These are phyloP conservation scores for Calocera cornea DNA, from an alignment of 768 basidiomycete species.

Conservation along the genomic window DNA sequence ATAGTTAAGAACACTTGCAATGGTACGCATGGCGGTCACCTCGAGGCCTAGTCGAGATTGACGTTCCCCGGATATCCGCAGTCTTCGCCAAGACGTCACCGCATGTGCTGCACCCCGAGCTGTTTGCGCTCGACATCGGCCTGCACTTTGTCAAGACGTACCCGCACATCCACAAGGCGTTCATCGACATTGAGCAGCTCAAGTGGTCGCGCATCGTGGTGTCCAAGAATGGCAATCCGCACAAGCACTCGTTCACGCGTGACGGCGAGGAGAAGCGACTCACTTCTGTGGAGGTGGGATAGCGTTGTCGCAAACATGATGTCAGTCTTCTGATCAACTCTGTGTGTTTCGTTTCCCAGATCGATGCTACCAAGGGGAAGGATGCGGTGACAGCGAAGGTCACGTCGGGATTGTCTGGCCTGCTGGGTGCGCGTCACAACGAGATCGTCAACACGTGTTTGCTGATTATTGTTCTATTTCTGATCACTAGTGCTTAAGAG, in stretches of 20 bases:
- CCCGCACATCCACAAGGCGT: slow-evolving; percentile 15
- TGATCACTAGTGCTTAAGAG: slow-evolving; percentile 63
- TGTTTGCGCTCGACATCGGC: slow-evolving; percentile 77
- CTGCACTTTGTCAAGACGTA: slow-evolving; percentile 50
- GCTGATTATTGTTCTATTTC: neutral
- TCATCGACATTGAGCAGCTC: slow-evolving; percentile 28
- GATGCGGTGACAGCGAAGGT: slow-evolving; percentile 49
- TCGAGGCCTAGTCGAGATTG: neutral
- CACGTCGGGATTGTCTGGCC: slow-evolving; percentile 57
- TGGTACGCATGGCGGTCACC: slow-evolving; percentile 12
- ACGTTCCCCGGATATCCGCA: slow-evolving; percentile 5
- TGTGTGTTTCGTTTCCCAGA: slow-evolving; percentile 25
- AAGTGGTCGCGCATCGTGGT: slow-evolving; percentile 71
- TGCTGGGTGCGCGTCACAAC: slow-evolving; percentile 46
- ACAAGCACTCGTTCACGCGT: slow-evolving; percentile 70
- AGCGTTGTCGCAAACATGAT: slow-evolving; percentile 15
- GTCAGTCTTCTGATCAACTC: neutral
- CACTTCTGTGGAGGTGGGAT: slow-evolving; percentile 40
- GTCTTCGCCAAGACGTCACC: slow-evolving; percentile 77
- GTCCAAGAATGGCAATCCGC: slow-evolving; percentile 31
- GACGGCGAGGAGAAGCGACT: slow-evolving; percentile 84
- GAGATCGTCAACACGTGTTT: neutral
- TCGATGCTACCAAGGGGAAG: slow-evolving; percentile 54
- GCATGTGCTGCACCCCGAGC: slow-evolving; percentile 66
- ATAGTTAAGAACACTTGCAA: slow-evolving; percentile 31